phyloP scores from a whole-genome alignment of 257 asterid species.

The Solanum boliviense region DNA sequence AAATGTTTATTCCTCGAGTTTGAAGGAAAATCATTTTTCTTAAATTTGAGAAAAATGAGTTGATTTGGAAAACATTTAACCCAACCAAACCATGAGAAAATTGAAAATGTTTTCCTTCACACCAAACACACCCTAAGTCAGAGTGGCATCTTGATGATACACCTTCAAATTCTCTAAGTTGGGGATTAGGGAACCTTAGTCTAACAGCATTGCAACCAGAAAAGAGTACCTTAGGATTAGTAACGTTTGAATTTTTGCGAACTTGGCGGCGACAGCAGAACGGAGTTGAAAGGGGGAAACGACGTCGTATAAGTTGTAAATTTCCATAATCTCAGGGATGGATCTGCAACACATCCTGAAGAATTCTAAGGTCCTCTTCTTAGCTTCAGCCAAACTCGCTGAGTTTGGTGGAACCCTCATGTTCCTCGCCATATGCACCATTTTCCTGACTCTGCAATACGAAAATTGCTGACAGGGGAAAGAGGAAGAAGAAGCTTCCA shows the following conservation, averaged over 20 bases:
- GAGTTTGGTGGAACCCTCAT: slow-evolving; percentile 74
- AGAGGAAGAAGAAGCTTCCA: background rate
- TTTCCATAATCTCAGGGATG: slow-evolving; percentile 67
- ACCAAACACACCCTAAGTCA: too few relatives aligned
- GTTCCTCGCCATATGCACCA: slow-evolving; percentile 27
- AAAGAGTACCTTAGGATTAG: slow-evolving; percentile 55
- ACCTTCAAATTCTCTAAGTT: background rate
- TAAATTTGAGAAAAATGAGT: too few relatives aligned
- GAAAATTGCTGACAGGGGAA: background rate
- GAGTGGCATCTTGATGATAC: background rate
- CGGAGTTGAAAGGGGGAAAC: slow-evolving; percentile 69
- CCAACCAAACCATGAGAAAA: too few relatives aligned
- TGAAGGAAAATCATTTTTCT: too few relatives aligned
- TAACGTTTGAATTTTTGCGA: slow-evolving; percentile 62
- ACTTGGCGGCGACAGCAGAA: slow-evolving; percentile 53
- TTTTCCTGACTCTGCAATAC: background rate
- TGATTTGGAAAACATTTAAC: too few relatives aligned
- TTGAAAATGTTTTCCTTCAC: too few relatives aligned
- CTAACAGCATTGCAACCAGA: background rate
- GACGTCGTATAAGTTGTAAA: slow-evolving; percentile 66
- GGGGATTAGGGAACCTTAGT: background rate
- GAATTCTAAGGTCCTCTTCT: slow-evolving; percentile 63
- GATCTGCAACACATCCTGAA: slow-evolving; percentile 89
- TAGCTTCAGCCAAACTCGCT: slow-evolving; percentile 57
- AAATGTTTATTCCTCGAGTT: too few relatives aligned